Evolutionary conservation across 2,329 filamentous ascomycete species (phyloP).

Genomic region (Colletotrichum filicis): DNA sequence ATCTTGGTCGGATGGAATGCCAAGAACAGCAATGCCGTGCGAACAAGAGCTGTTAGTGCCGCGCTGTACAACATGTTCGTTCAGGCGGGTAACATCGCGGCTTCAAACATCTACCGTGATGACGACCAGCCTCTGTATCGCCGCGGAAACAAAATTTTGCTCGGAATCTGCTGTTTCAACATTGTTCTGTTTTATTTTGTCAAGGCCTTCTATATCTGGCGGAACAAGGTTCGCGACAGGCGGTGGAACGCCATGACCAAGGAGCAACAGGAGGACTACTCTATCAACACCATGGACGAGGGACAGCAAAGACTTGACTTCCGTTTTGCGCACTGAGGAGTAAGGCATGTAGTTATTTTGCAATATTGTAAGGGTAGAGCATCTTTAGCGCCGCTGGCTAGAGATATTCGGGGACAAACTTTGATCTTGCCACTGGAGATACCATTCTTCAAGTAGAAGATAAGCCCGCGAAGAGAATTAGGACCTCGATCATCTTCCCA

Average conservation of each 20-base stretch:
- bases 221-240: conserved; percentile 55
- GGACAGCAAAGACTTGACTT: conserved; percentile 67
- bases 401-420: fast-evolving
- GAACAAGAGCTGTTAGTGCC: conserved; percentile 57
- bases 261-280: conserved; percentile 59
- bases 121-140: conserved; percentile 65
- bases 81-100: conserved; percentile 55
- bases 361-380: fast-evolving
- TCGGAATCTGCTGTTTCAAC: conserved; percentile 59
- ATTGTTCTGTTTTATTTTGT: conserved; percentile 56
- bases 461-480: no score
- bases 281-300: conserved; percentile 60
- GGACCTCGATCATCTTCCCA: no score
- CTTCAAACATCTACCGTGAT: conserved; percentile 63
- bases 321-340: conserved; percentile 57
- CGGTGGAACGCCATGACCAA: conserved; percentile 56
- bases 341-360: not conserved
- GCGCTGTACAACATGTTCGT: conserved; percentile 61
- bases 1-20: conserved; percentile 60
- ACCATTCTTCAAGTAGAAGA: no score
- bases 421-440: no score
- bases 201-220: conserved; percentile 59
- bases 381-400: not conserved
- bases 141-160: conserved; percentile 59
- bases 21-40: conserved; percentile 59